These are phyloP conservation scores for Saposhnikovia divaricata DNA, from an alignment of 129 eudicot species.

Conservation along the genomic window DNA sequence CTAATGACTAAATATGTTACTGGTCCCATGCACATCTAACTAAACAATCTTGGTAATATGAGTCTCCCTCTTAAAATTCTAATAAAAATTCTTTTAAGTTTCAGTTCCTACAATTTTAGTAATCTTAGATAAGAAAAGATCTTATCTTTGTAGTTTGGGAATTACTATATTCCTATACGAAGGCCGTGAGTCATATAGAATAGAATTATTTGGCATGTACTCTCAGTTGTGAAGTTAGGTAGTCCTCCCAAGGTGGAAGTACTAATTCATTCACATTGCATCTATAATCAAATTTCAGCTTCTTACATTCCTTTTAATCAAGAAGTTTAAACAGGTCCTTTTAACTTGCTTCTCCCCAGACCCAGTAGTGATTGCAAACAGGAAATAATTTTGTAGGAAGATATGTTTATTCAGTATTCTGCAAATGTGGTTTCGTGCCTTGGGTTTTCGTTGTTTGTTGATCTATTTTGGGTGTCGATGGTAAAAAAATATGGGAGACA, in stretches of 20 bases:
- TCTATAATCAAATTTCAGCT: no score
- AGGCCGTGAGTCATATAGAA: background rate
- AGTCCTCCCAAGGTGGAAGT: background rate
- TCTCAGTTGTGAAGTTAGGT: background rate
- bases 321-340: background rate
- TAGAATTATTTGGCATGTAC: background rate
- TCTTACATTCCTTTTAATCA: background rate
- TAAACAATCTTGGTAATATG: background rate
- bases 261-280: background rate
- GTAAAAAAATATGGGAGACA: background rate
- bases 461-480: background rate
- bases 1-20: background rate
- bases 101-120: background rate
- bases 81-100: background rate
- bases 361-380: background rate
- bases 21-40: background rate
- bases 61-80: background rate
- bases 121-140: background rate
- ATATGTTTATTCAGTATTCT: background rate
- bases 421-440: background rate
- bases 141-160: background rate
- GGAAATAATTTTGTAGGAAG: background rate
- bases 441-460: background rate
- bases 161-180: background rate
- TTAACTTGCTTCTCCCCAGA: background rate